Conservation (phyloP, 345 rosid species). For the Boechera divaricarpa region DNA sequence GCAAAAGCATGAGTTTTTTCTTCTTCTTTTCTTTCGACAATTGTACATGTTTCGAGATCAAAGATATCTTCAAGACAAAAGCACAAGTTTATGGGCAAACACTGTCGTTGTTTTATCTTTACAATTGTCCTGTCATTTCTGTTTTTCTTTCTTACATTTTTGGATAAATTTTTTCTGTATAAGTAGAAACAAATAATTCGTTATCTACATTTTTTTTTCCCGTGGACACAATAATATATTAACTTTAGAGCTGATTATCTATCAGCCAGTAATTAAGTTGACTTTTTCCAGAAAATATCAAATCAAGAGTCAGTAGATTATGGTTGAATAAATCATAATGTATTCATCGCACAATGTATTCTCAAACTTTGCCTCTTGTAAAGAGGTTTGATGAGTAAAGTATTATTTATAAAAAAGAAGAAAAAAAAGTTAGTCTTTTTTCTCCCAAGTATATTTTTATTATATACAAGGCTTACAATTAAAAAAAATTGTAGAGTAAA, state of each 20-base stretch:
- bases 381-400: too few relatives aligned
- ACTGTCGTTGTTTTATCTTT: constrained; percentile 42
- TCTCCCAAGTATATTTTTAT: not conserved
- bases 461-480: not conserved
- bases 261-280: constrained; percentile 9
- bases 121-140: constrained; percentile 42
- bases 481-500: not conserved
- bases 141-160: constrained; percentile 20
- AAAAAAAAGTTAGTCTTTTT: not conserved
- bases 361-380: too few relatives aligned
- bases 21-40: not conserved
- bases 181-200: constrained; percentile 16
- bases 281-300: not conserved
- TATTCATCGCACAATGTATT: too few relatives aligned
- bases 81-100: constrained; percentile 43
- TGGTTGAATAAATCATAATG: too few relatives aligned
- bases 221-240: constrained; percentile 13
- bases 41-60: constrained; percentile 38
- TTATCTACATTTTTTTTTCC: not conserved
- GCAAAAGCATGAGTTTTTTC: constrained; percentile 14
- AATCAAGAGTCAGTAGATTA: too few relatives aligned
- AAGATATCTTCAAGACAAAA: constrained; percentile 30
- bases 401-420: too few relatives aligned
- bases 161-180: constrained; percentile 7
- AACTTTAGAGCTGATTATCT: constrained; percentile 30